phyloP scores from a whole-genome alignment of 169 alveolate species.

The Plasmodium coatneyi region DNA sequence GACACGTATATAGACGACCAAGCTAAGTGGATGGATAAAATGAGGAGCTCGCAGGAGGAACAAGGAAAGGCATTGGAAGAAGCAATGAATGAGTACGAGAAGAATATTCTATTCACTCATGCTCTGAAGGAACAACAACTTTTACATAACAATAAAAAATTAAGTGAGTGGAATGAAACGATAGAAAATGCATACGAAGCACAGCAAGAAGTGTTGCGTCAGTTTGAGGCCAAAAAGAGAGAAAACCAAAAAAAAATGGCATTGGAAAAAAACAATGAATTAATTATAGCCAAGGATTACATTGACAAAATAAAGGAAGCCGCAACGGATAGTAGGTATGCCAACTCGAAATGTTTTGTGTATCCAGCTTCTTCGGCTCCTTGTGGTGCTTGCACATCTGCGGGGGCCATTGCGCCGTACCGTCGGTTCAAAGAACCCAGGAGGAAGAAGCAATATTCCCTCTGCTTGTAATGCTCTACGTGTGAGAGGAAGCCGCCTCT shows the following conservation, averaged over 20 bases:
- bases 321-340: conserved; percentile 76
- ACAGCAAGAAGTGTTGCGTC: conserved; percentile 73
- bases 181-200: conserved; percentile 62
- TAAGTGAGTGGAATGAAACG: conserved; percentile 48
- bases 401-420: conserved; percentile 89
- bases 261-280: conserved; percentile 72
- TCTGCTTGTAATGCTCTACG: conserved; percentile 17
- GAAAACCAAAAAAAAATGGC: conserved; percentile 8
- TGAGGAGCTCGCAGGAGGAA: conserved; percentile 62
- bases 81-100: conserved; percentile 68
- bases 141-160: conserved; percentile 40
- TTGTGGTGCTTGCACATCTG: conserved; percentile 89
- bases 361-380: conserved; percentile 88
- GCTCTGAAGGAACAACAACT: conserved; percentile 67
- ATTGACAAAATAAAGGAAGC: conserved; percentile 76
- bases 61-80: conserved; percentile 74
- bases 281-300: conserved; percentile 73
- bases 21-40: conserved; percentile 52
- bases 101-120: conserved; percentile 41
- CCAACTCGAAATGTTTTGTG: conserved; percentile 87
- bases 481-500: background rate
- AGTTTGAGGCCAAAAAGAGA: conserved; percentile 38
- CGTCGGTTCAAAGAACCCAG: conserved; percentile 77
- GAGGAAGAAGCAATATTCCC: conserved; percentile 52
- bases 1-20: conserved; percentile 78